Evolutionary conservation across 441 rosid species (phyloP).

Genomic region (Adansonia madagascariensis): DNA sequence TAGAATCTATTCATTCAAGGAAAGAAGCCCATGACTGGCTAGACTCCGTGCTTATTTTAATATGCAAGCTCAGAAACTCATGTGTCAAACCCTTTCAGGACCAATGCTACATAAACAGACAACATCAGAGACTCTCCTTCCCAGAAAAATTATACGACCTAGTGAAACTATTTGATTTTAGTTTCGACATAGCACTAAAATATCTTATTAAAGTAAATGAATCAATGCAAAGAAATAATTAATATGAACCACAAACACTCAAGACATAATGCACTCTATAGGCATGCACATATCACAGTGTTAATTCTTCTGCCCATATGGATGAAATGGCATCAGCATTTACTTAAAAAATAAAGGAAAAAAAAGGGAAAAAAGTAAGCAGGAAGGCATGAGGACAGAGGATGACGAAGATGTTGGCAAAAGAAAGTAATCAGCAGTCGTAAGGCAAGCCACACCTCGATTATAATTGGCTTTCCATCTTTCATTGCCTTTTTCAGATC

Average conservation of each 20-base stretch:
- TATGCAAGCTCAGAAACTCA: not conserved
- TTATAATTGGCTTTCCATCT: slow-evolving; percentile 98
- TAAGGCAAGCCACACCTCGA: slow-evolving; percentile 63
- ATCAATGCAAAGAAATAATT: slow-evolving; percentile 1
- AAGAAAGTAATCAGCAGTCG: slow-evolving; percentile 7
- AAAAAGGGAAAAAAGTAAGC: not conserved
- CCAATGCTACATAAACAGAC: not conserved
- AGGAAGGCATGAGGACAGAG: not conserved
- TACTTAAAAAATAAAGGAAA: not conserved
- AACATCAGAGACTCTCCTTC: not conserved
- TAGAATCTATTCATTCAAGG: slow-evolving; percentile 4
- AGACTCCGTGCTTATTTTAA: not conserved
- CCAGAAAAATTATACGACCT: not conserved
- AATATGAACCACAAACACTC: not conserved
- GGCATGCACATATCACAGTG: not conserved
- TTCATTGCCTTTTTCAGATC: slow-evolving; percentile 99
- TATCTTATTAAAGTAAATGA: slow-evolving; percentile 2
- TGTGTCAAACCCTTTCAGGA: not conserved
- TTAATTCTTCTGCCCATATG: not conserved
- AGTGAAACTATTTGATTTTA: not conserved
- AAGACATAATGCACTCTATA: slow-evolving; percentile 1
- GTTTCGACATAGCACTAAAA: not conserved
- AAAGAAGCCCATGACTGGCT: not conserved
- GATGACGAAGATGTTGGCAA: not conserved
- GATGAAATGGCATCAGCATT: not conserved